Percentiles rank a stretch among this genome's conserved stretches.
phyloP scores from a whole-genome alignment of 2,329 filamentous ascomycete genomes.

The Alternaria conjuncta region DNA sequence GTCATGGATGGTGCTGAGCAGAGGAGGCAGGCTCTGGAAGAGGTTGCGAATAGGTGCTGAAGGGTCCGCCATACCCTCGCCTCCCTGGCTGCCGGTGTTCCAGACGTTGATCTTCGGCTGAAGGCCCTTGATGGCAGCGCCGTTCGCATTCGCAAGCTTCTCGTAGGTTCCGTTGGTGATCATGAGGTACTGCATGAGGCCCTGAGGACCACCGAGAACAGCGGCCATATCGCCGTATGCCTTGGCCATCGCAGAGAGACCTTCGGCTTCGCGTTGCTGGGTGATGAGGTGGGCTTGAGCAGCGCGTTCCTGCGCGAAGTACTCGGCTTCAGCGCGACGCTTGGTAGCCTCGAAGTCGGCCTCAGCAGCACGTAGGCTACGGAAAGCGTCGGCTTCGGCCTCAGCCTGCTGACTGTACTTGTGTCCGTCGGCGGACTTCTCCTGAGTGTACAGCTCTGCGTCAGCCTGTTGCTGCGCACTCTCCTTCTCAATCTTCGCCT shows the following conservation, averaged over 20 bases:
- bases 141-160: conserved; percentile 79
- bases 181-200: conserved; percentile 85
- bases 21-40: conserved; percentile 82
- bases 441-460: conserved; percentile 57
- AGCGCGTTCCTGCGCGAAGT: conserved; percentile 55
- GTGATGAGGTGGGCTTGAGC: conserved; percentile 66
- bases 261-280: conserved; percentile 77
- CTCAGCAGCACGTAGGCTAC: conserved; percentile 50
- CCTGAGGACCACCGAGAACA: conserved; percentile 78
- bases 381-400: conserved; percentile 61
- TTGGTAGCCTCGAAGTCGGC: conserved; percentile 54
- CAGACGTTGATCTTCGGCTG: conserved; percentile 91
- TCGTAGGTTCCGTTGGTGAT: conserved; percentile 82
- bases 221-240: conserved; percentile 76
- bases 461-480: conserved; percentile 73
- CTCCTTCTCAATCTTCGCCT: conserved; percentile 74
- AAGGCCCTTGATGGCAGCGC: conserved; percentile 74
- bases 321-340: conserved; percentile 49
- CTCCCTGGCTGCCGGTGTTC: conserved; percentile 72
- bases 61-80: conserved; percentile 57
- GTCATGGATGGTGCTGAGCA: conserved; percentile 85
- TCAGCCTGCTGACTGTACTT: conserved; percentile 67
- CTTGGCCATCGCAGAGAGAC: conserved; percentile 76
- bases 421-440: conserved; percentile 57
- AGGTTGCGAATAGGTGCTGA: conserved; percentile 75